These are phyloP conservation scores for Dimargaris xerosporica DNA, from an alignment of 192 early-diverging fungal species.

Conservation along the genomic window DNA sequence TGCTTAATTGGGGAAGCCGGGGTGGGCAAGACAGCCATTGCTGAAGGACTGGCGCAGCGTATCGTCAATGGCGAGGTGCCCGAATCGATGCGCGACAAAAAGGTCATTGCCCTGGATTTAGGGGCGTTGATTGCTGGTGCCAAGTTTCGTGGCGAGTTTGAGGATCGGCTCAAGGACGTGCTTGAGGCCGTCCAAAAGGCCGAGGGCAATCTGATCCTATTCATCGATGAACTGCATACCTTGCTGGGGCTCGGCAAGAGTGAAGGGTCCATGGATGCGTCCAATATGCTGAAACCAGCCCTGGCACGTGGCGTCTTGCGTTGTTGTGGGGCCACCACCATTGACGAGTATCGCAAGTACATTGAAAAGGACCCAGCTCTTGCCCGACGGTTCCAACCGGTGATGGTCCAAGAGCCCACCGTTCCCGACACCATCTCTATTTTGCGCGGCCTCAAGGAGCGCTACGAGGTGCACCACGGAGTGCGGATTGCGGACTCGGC, in stretches of 20 bases:
- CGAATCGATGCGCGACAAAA: constrained; percentile 54
- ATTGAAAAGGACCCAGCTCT: constrained; percentile 77
- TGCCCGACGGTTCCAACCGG: constrained; percentile 64
- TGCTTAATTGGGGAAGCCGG: constrained; percentile 71
- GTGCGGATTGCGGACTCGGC: constrained; percentile 53
- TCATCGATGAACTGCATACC: constrained; percentile 95
- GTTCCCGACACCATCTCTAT: constrained; percentile 66
- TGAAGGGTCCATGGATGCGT: constrained; percentile 89
- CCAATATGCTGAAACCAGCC: constrained; percentile 96
- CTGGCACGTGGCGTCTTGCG: constrained; percentile 90
- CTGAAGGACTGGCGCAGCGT: constrained; percentile 88
- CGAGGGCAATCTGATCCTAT: constrained; percentile 77
- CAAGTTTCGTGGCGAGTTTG: constrained; percentile 96
- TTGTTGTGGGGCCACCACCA: constrained; percentile 91
- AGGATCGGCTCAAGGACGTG: constrained; percentile 91
- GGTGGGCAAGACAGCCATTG: constrained; percentile 64
- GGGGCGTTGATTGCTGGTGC: constrained; percentile 78
- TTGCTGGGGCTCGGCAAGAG: constrained; percentile 85
- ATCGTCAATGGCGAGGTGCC: constrained; percentile 91
- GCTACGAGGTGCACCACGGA: constrained; percentile 64
- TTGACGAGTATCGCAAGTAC: constrained; percentile 87
- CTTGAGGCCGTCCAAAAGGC: constrained; percentile 89
- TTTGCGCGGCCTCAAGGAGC: constrained; percentile 60
- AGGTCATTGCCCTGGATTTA: constrained; percentile 54
- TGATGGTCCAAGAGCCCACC: constrained; percentile 52